A percentile compares a stretch with the other conserved stretches of the same genome.
Evolutionary conservation across 2,329 filamentous ascomycete species (phyloP).

Genomic region (Chrysosporium queenslandicum): DNA sequence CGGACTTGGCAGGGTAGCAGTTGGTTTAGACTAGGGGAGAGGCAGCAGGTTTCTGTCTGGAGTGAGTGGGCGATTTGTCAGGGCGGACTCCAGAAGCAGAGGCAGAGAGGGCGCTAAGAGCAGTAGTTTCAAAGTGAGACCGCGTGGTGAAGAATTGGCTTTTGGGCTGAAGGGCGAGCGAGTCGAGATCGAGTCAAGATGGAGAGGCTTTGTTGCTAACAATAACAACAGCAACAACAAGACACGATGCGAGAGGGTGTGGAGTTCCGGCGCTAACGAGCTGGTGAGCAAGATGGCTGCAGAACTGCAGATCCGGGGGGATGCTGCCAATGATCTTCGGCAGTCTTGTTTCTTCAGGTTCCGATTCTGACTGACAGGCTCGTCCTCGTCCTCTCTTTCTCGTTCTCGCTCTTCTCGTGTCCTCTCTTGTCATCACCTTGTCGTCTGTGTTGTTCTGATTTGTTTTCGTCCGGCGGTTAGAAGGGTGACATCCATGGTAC

Average conservation of each 20-base stretch:
- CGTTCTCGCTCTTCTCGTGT: neutral
- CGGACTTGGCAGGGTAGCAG: too few species aligned
- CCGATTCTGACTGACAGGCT: too few species aligned
- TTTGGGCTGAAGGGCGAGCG: neutral
- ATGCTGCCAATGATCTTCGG: conserved; percentile 1
- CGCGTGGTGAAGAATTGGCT: neutral
- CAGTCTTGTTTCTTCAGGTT: too few species aligned
- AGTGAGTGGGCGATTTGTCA: neutral
- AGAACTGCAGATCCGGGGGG: neutral
- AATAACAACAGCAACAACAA: too few species aligned
- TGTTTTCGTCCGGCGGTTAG: too few species aligned
- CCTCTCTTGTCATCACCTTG: neutral
- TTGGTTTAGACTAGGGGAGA: too few species aligned
- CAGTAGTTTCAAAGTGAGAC: conserved; percentile 11
- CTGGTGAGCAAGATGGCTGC: neutral
- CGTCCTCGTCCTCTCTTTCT: neutral
- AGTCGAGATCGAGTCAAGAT: too few species aligned
- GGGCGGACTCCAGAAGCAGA: neutral
- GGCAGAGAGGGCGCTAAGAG: neutral
- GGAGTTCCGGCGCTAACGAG: neutral
- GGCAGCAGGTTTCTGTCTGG: neutral
- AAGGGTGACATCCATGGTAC: neutral
- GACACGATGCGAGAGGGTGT: too few species aligned
- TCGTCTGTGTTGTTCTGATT: neutral
- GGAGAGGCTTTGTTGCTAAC: too few species aligned